A percentile compares a stretch with the other conserved stretches of the same genome.
Conservation (phyloP, 2,329 filamentous ascomycete species). For the Aspergillus fijiensis region DNA sequence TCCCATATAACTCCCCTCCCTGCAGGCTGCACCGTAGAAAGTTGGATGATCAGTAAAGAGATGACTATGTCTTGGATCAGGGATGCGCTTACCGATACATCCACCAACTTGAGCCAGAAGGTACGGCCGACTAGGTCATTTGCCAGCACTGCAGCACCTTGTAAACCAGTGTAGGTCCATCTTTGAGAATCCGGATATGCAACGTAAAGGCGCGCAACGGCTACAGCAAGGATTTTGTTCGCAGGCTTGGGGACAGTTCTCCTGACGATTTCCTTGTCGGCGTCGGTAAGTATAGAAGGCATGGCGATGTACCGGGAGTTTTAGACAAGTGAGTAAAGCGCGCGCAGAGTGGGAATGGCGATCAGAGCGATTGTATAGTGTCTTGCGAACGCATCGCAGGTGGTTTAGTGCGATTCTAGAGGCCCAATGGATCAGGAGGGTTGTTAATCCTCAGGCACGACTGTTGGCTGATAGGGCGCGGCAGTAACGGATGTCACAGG, state of each 20-base stretch:
- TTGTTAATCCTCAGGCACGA: slow-evolving; percentile 17
- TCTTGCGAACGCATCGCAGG: slow-evolving; percentile 22
- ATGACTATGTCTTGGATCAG: slow-evolving; percentile 1
- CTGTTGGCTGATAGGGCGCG: slow-evolving; percentile 12
- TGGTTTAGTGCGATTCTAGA: background rate
- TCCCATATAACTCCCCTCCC: slow-evolving; percentile 91
- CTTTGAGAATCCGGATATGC: slow-evolving; percentile 78
- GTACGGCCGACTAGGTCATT: slow-evolving; percentile 95
- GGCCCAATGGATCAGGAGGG: slow-evolving; percentile 9
- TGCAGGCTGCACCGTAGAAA: slow-evolving; percentile 56
- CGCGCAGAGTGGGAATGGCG: background rate
- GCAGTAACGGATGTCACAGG: slow-evolving; percentile 8
- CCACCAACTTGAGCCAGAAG: slow-evolving; percentile 96
- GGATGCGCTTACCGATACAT: slow-evolving; percentile 76
- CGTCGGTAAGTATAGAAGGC: slow-evolving; percentile 75
- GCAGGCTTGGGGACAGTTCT: slow-evolving; percentile 86
- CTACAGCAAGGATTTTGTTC: slow-evolving; percentile 97
- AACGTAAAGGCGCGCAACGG: slow-evolving; percentile 88
- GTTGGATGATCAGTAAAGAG: slow-evolving; percentile 11
- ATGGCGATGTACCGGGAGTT: slow-evolving; percentile 32
- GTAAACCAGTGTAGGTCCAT: slow-evolving; percentile 94
- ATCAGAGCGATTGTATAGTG: slow-evolving; percentile 9
- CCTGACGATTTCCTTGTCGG: slow-evolving; percentile 96
- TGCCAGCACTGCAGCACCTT: slow-evolving; percentile 85
- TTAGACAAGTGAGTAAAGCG: slow-evolving; percentile 10